Percentiles rank a stretch among this genome's conserved stretches.
Evolutionary conservation across 495 filamentous ascomycete genomes (phyloP).

Genomic region (Neurospora pannonica): DNA sequence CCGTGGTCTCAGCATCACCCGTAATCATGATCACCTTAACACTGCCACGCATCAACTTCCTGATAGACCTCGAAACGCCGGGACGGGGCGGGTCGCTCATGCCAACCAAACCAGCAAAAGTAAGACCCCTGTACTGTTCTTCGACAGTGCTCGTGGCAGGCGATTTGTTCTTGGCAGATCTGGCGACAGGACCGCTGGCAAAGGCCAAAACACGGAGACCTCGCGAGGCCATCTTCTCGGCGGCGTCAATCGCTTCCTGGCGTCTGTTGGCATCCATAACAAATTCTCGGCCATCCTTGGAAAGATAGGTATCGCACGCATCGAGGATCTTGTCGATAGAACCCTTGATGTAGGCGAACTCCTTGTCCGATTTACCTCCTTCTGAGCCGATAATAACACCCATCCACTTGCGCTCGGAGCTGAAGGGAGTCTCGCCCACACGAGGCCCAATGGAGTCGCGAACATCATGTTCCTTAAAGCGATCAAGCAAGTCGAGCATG

Average conservation of each 20-base stretch:
- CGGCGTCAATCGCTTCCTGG: conserved; percentile 66
- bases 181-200: conserved; percentile 59
- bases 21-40: conserved; percentile 99
- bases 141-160: conserved; percentile 45
- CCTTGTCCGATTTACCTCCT: conserved; percentile 41
- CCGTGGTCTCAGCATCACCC: conserved; percentile 88
- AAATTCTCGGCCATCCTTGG: conserved; percentile 76
- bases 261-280: conserved; percentile 72
- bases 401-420: conserved; percentile 98
- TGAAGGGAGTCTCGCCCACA: conserved; percentile 81
- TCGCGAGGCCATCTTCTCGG: conserved; percentile 81
- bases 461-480: conserved; percentile 81
- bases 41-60: conserved; percentile 82
- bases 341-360: conserved; percentile 89
- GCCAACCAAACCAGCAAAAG: conserved; percentile 85
- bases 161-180: conserved; percentile 30
- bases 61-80: conserved; percentile 80
- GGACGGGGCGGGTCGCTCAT: conserved; percentile 95
- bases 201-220: conserved; percentile 90
- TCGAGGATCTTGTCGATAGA: conserved; percentile 80
- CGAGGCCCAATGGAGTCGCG: conserved; percentile 73
- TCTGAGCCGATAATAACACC: conserved; percentile 71
- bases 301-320: conserved; percentile 84
- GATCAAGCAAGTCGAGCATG: conserved; percentile 82
- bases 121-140: conserved; percentile 68